Percentiles rank a stretch among this genome's conserved stretches.
Conservation (phyloP, 2,329 filamentous ascomycete genomes). For the Penicillium sp. region DNA sequence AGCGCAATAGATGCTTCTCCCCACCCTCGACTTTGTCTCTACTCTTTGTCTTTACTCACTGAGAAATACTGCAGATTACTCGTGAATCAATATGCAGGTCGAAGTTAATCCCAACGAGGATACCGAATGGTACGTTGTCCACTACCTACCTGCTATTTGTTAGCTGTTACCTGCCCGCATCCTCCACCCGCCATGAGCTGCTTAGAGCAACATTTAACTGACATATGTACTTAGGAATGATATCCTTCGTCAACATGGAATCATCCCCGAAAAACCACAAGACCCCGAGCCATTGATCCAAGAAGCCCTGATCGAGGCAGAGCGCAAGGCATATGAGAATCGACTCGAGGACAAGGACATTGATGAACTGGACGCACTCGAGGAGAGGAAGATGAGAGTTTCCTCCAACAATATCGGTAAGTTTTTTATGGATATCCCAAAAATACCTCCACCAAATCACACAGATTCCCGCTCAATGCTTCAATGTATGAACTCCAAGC, state of each 20-base stretch:
- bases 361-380: conserved; percentile 86
- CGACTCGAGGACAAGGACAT: conserved; percentile 89
- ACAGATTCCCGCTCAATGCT: neutral
- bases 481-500: neutral
- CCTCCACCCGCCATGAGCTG: conserved; percentile 12
- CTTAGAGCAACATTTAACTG: conserved; percentile 12
- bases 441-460: neutral
- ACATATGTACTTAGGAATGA: conserved; percentile 70
- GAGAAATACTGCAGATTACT: neutral
- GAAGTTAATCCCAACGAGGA: conserved; percentile 94
- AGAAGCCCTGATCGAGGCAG: conserved; percentile 81
- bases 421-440: neutral
- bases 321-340: conserved; percentile 81
- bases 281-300: conserved; percentile 95
- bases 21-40: conserved; percentile 1
- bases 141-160: neutral
- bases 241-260: conserved; percentile 89
- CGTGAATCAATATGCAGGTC: conserved; percentile 54
- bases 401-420: conserved; percentile 75
- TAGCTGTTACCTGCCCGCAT: conserved; percentile 8
- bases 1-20: conserved; percentile 2
- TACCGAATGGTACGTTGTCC: conserved; percentile 74
- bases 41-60: neutral
- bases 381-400: conserved; percentile 95
- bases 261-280: conserved; percentile 96